A percentile compares a stretch with the other conserved stretches of the same genome.
Evolutionary conservation across 371 early-diverging fungal genomes (phyloP).

Genomic region (Syncephalastrum monosporum): DNA sequence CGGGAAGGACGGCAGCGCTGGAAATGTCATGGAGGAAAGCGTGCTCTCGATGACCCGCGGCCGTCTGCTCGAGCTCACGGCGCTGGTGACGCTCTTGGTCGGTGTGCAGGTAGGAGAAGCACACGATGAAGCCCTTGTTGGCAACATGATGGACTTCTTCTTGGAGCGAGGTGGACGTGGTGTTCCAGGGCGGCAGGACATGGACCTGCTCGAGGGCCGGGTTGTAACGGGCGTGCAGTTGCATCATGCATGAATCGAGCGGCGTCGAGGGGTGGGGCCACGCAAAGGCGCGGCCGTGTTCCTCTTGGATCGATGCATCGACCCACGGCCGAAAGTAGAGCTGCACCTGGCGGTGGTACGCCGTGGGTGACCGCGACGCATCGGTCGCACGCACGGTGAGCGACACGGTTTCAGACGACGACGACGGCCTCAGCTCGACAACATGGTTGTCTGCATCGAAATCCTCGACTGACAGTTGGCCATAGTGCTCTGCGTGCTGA

Average conservation of each 20-base stretch:
- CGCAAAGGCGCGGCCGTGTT: not conserved
- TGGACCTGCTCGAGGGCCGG: conserved; percentile 4
- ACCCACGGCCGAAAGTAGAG: too few relatives aligned
- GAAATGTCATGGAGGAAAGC: too few relatives aligned
- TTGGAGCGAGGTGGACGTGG: not conserved
- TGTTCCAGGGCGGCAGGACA: conserved; percentile 1
- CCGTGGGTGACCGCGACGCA: too few relatives aligned
- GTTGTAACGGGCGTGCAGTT: not conserved
- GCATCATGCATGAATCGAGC: not conserved
- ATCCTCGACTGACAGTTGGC: too few relatives aligned
- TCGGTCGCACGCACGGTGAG: too few relatives aligned
- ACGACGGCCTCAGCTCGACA: not conserved
- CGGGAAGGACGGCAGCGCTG: too few relatives aligned
- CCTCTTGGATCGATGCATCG: too few relatives aligned
- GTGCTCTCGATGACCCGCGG: not conserved
- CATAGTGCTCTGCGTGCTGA: too few relatives aligned
- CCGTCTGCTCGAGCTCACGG: conserved; percentile 1
- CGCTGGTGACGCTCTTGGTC: conserved; percentile 1
- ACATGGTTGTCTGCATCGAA: not conserved
- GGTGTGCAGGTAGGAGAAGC: conserved; percentile 7
- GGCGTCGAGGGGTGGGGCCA: not conserved
- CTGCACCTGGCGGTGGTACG: too few relatives aligned
- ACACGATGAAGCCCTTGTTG: conserved; percentile 4
- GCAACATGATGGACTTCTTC: conserved; percentile 7
- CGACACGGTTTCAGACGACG: too few relatives aligned